These are phyloP conservation scores for Dictyophora rubrovolvata DNA, from an alignment of 768 basidiomycete species.

Conservation along the genomic window DNA sequence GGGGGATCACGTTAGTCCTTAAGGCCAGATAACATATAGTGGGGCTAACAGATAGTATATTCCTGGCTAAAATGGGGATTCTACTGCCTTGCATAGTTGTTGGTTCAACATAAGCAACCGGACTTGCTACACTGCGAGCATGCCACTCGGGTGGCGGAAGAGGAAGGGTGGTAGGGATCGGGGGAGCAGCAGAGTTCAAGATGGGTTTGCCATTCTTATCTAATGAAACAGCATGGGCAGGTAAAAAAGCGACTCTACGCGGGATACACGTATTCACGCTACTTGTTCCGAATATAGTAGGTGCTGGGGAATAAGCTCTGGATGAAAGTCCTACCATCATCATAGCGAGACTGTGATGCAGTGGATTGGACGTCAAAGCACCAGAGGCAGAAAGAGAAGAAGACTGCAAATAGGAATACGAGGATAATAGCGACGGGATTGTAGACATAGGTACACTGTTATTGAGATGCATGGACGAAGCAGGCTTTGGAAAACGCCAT, in stretches of 20 bases:
- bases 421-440: slow-evolving; percentile 65
- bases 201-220: slow-evolving; percentile 7
- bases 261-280: slow-evolving; percentile 43
- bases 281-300: slow-evolving; percentile 52
- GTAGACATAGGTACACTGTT: slow-evolving; percentile 18
- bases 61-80: slow-evolving; percentile 56
- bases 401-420: slow-evolving; percentile 46
- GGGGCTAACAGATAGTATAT: slow-evolving; percentile 52
- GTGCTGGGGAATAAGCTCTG: slow-evolving; percentile 59
- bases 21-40: neutral
- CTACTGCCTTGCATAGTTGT: slow-evolving; percentile 54
- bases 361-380: slow-evolving; percentile 40
- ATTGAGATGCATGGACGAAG: slow-evolving; percentile 19
- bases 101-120: slow-evolving; percentile 44
- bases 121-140: slow-evolving; percentile 35
- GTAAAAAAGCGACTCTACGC: slow-evolving; percentile 50
- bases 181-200: neutral
- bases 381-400: slow-evolving; percentile 45
- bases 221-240: slow-evolving; percentile 47
- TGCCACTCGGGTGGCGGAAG: slow-evolving; percentile 16
- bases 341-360: slow-evolving; percentile 70
- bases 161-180: slow-evolving; percentile 23
- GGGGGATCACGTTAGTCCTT: neutral
- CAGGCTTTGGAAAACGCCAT: slow-evolving; percentile 53
- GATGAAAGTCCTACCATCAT: slow-evolving; percentile 41